Evolutionary conservation across 2,329 filamentous ascomycete genomes (phyloP), one percentile per base, ranked within the genome.

Genomic region (Thermochaetoides dissita): DNA sequence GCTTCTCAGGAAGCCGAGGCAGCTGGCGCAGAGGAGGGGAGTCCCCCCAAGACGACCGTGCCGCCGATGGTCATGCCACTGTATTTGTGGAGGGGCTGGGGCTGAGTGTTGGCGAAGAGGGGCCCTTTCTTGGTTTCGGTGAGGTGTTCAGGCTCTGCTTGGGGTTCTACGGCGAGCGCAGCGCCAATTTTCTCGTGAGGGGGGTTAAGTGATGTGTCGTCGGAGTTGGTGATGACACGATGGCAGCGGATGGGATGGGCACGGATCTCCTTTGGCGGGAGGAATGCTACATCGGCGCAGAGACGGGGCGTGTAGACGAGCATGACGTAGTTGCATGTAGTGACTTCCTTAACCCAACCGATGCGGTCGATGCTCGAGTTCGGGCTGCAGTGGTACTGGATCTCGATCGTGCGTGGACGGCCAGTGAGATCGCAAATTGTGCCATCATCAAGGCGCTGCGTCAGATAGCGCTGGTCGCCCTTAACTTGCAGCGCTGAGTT

Each of bases 281-380:
- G 67, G 59, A 95, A 95, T 8, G 86, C 86, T 8, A 85, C 76
- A 51, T 95, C 88, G 56, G 81, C 76, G 64, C 88, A 95, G 9
- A 95, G 74, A 1, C 86, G 79, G 0, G 87, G 85, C 0, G 88
- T 94, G 57, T 94, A 83, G 48, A 95, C 76, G 30, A 94, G 77
- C 87, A 95, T 94, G 41, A 94, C 69, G 57, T 95, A 95, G 9
- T 85, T 78, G 63, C 88, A 95, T 8, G 86, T 94, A 3, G 81
- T 83, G 1, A 89, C 77, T 59, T 95, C 88, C 60, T 94, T 94
- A 62, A 95, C 93, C 77, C 85, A 87, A 36, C 81, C 81, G 53
- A 95, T 94, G 38, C 81, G 76, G 58, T 94, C 81, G 37, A 66
- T 69, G 3, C 74, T 74, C 30, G 78, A 69, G 38, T 83, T 79